Base-by-base conservation (phyloP, 345 rosid species). In the Cardamine resedifolia region DNA sequence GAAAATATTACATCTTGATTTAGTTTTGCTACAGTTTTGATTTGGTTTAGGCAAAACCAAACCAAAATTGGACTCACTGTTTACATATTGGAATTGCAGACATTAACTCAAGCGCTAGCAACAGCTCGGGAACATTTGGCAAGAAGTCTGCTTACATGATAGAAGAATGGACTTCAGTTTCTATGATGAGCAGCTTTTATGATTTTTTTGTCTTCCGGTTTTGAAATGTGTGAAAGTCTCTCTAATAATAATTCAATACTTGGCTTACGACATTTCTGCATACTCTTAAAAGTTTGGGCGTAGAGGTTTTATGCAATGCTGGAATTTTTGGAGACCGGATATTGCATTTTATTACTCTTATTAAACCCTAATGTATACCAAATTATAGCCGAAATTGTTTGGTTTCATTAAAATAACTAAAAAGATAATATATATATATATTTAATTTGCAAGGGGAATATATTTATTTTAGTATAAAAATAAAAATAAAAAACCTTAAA, bases 81-180 rank as follows among this genome's bases (percentile, higher is more conserved):
- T 33, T 21, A 20, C 33, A 23, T 47, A n/a, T 43, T 16, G 55
- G 43, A 39, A 66, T 31, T 64, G 68, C 66, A 78, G 81, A 78
- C 81, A 56, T 21, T 78, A 72, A 72, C 66, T 34, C 81, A 78
- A 61, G 81, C 81, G 27, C 23, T 78, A 18, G 74, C 78, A 27
- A 72, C 81, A 43, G 81, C 78, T 48, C 66, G 81, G 52, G 77
- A 78, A 10, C 81, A 78, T 55, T 34, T 78, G 44, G 53, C 81
- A 18, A 66, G 77, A 72, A 66, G 77, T 59, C 78, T 78, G 20
- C 81, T 78, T 45, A 72, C 77, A 66, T 78, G 19, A 28, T 64
- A 18, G 68, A 73, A 26, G 51, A 65, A 55, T 45, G 64, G 65
- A 58, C 28, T 66, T 59, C 12, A 65, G 3, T n/a, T 18, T 59